These are phyloP conservation scores for Hypoxylon subgilvum DNA, from an alignment of 495 filamentous ascomycete species.

Conservation along the genomic window DNA sequence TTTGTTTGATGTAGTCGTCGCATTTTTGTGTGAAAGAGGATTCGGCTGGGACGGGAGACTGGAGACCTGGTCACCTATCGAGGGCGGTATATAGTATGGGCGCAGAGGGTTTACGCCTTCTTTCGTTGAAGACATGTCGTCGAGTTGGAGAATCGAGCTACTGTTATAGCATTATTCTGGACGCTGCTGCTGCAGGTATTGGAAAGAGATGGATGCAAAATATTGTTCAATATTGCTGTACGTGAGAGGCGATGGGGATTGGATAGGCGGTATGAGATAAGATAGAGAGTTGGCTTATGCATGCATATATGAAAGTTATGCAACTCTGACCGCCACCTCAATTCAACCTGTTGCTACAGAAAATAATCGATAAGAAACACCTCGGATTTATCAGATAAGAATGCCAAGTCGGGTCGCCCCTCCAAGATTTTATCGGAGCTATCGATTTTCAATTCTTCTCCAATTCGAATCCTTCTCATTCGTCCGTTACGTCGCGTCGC, in stretches of 20 bases:
- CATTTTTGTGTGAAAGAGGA: slow-evolving; percentile 53
- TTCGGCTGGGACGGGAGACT: slow-evolving; percentile 49
- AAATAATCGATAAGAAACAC: slow-evolving; percentile 27
- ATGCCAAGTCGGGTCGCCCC: slow-evolving; percentile 5
- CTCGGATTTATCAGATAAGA: slow-evolving; percentile 5
- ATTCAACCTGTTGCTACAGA: too few relatives aligned
- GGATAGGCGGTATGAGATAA: slow-evolving; percentile 27
- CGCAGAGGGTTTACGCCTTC: slow-evolving; percentile 84
- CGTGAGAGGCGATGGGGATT: slow-evolving; percentile 12
- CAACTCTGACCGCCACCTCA: background rate
- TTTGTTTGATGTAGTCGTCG: slow-evolving; percentile 49
- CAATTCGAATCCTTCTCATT: slow-evolving; percentile 27
- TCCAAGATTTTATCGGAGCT: slow-evolving; percentile 33
- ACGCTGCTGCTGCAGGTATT: background rate
- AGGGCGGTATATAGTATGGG: slow-evolving; percentile 91
- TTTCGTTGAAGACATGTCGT: slow-evolving; percentile 52
- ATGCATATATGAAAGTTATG: background rate
- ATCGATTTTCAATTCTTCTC: too few relatives aligned
- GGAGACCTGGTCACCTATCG: slow-evolving; percentile 65
- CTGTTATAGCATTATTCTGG: slow-evolving; percentile 1
- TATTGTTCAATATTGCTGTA: slow-evolving; percentile 10
- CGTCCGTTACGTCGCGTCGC: slow-evolving; percentile 27
- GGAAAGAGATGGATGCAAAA: slow-evolving; percentile 6
- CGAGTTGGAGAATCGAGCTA: slow-evolving; percentile 7
- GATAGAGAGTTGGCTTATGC: background rate